phyloP scores from a whole-genome alignment of 345 rosid genomes.

The Dovyalis caffra region DNA sequence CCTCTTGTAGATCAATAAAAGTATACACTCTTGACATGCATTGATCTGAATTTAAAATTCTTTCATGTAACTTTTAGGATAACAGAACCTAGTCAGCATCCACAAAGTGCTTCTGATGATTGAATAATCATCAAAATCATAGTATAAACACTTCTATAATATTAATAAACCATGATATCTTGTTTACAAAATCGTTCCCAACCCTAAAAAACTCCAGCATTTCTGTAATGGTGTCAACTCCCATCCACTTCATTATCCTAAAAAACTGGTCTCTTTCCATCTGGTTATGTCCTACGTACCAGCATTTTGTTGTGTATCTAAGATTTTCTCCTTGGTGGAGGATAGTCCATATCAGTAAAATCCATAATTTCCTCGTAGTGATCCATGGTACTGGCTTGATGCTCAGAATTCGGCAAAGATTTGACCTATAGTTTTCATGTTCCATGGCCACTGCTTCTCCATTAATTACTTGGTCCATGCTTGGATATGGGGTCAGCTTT shows the following conservation, averaged over 20 bases:
- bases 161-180: not conserved
- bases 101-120: constrained; percentile 9
- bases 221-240: constrained; percentile 38
- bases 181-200: constrained; percentile 16
- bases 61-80: not conserved
- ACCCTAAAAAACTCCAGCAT: constrained; percentile 41
- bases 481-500: constrained; percentile 10
- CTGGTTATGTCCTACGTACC: constrained; percentile 22
- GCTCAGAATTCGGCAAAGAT: too few species aligned
- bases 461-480: not conserved
- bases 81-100: not conserved
- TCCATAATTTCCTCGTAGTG: constrained; percentile 28
- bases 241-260: not conserved
- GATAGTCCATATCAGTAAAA: constrained; percentile 49
- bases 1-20: too few species aligned
- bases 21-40: too few species aligned
- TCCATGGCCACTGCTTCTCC: constrained; percentile 10
- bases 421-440: constrained; percentile 12
- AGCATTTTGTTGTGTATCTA: constrained; percentile 45
- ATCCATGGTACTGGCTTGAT: constrained; percentile 15
- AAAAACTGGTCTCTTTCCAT: not conserved
- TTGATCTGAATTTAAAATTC: too few species aligned
- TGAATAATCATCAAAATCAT: constrained; percentile 14
- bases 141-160: not conserved
- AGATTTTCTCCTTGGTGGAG: constrained; percentile 54